Base-by-base conservation (phyloP, 768 basidiomycete genomes). In the Tubosaeta brunneosetosa region DNA sequence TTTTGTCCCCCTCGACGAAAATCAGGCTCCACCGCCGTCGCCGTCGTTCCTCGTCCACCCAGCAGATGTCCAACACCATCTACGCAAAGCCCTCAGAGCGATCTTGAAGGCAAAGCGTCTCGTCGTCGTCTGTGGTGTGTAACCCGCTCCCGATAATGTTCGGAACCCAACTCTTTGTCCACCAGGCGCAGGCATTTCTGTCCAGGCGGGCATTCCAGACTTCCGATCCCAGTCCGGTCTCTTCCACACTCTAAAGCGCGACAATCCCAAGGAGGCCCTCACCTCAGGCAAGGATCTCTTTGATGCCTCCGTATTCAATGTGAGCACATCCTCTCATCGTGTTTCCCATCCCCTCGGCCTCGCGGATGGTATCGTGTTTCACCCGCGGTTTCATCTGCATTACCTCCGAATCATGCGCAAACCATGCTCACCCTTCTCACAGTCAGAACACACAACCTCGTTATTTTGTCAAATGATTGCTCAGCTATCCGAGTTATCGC, bases 401-500 rank as follows among this genome's bases (percentile, higher is more conserved):
- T 36, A 13, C 25, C 43, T 40, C 49, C 31, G 25, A 51, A 47
- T 50, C 49, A 41, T 45, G 47, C 6, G 40, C 51, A 29, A 29
- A 17, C 26, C 52, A 46, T 59, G 55, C 61, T 68, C 52, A 71
- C 55, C 36, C 16, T 33, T 33, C 57, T 56, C 59, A 50, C 68
- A 88, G 88, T 85, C 82, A 47, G 89, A 84, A 67, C 77, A 80
- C 58, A 88, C 80, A 22, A 91, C 88, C 6, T 78, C 83, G 26
- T 71, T 87, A 31, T 94, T 88, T 68, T 91, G 85, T 69, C 88
- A 88, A 67, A 93, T 93, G 91, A 91, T 94, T 57, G 89, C 88
- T 34, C 84, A 82, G 51, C 75, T 95, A 8, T 87, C 88, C 32
- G 78, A 80, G 55, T 73, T 92, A 25, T 86, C 92, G 1, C 74